Evolutionary conservation across 208 protist genomes (phyloP).

Genomic region (Acanthamoeba polyphaga): DNA sequence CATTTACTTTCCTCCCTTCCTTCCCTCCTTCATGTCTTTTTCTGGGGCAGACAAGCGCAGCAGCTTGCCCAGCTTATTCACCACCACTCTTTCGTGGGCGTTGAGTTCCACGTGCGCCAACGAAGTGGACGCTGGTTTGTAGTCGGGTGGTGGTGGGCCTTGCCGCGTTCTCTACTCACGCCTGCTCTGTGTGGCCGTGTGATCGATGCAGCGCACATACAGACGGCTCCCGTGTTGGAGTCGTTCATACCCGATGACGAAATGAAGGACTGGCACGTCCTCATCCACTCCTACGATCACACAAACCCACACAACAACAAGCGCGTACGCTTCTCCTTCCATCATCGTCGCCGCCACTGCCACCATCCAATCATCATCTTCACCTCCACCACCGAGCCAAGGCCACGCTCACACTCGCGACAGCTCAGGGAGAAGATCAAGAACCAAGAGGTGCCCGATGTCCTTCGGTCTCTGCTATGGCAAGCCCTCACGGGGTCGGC

Average conservation of each 20-base stretch:
- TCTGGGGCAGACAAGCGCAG: no score
- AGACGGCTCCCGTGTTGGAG: conserved; percentile 1
- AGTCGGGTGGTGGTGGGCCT: background rate
- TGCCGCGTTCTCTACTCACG: no score
- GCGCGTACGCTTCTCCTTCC: background rate
- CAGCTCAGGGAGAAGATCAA: conserved; percentile 63
- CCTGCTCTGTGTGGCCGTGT: no score
- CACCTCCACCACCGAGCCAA: background rate
- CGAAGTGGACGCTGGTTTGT: background rate
- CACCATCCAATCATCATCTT: background rate
- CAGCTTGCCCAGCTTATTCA: no score
- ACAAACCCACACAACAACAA: conserved; percentile 21
- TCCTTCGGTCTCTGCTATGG: conserved; percentile 12
- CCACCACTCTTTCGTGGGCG: background rate
- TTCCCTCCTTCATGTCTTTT: no score
- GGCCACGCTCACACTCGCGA: background rate
- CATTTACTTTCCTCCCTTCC: no score
- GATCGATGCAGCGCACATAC: background rate
- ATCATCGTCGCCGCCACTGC: no score
- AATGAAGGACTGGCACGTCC: conserved; percentile 54
- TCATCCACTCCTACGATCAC: conserved; percentile 28
- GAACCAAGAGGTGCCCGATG: conserved; percentile 28
- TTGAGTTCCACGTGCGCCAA: background rate
- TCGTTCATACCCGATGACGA: conserved; percentile 56
- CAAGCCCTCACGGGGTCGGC: conserved; percentile 36